phyloP scores from a whole-genome alignment of 768 basidiomycete genomes.

The Mycena sanguinolenta region DNA sequence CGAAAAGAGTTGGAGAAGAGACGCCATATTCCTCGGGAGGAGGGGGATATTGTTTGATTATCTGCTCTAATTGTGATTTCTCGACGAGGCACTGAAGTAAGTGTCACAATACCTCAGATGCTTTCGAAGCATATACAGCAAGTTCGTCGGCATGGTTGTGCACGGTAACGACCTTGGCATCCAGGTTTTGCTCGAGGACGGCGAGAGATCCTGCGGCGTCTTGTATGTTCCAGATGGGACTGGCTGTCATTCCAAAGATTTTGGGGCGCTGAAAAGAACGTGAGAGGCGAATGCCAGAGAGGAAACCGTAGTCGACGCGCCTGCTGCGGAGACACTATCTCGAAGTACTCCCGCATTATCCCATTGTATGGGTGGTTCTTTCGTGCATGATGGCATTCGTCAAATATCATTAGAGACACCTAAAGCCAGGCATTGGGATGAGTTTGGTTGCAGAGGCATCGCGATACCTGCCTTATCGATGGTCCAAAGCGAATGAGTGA shows the following conservation, averaged over 20 bases:
- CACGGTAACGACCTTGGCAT: constrained; percentile 83
- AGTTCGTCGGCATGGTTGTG: constrained; percentile 78
- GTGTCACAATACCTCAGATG: constrained; percentile 65
- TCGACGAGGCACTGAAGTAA: neutral
- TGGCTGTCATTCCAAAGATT: constrained; percentile 95
- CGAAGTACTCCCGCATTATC: constrained; percentile 78
- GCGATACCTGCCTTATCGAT: constrained; percentile 65
- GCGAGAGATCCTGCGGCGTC: constrained; percentile 74
- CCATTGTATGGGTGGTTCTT: constrained; percentile 84
- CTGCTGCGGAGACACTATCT: constrained; percentile 51
- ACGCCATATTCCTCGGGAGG: constrained; percentile 69
- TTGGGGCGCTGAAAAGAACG: constrained; percentile 66
- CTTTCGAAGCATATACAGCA: constrained; percentile 69
- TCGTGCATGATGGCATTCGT: constrained; percentile 85
- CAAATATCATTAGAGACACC: constrained; percentile 80
- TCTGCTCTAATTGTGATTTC: constrained; percentile 51
- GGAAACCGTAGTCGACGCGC: constrained; percentile 5
- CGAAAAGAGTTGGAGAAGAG: constrained; percentile 69
- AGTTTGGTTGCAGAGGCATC: neutral
- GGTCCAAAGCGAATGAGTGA: constrained; percentile 87
- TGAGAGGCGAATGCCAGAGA: neutral
- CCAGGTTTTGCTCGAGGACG: constrained; percentile 76
- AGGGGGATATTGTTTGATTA: constrained; percentile 67
- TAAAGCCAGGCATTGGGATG: constrained; percentile 11
- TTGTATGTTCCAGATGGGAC: constrained; percentile 86